Evolutionary conservation across 257 asterid genomes (phyloP).

Genomic region (Henckelia pumila): DNA sequence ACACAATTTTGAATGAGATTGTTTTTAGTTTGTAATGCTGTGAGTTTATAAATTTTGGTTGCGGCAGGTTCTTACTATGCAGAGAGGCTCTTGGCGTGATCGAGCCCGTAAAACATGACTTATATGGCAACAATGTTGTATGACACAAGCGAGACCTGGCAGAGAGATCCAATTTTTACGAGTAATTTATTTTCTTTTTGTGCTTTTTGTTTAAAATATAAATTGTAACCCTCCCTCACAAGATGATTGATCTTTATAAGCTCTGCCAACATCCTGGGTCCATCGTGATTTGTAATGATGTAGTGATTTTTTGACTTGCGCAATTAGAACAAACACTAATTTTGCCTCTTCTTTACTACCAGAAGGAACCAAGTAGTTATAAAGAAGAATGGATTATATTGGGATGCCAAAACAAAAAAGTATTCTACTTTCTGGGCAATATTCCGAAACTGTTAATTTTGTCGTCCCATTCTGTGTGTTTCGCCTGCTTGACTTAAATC

Average conservation of each 20-base stretch:
- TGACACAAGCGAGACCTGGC: background rate
- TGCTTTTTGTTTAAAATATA: too few species aligned
- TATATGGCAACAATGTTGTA: conserved; percentile 2
- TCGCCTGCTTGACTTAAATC: too few species aligned
- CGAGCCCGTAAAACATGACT: conserved; percentile 52
- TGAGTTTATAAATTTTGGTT: conserved; percentile 14
- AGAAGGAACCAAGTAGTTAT: too few species aligned
- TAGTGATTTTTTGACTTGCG: background rate
- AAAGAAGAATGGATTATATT: too few species aligned
- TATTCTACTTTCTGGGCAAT: too few species aligned
- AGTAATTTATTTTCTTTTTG: too few species aligned
- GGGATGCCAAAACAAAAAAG: too few species aligned
- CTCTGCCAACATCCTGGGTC: background rate
- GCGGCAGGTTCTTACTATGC: conserved; percentile 55
- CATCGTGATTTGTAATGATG: background rate
- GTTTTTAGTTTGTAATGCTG: background rate
- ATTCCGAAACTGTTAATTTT: too few species aligned
- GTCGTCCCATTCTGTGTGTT: too few species aligned
- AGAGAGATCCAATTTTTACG: background rate
- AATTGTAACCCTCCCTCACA: background rate
- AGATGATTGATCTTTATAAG: background rate
- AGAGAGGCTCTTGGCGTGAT: conserved; percentile 81
- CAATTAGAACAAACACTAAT: background rate
- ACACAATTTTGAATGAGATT: background rate
- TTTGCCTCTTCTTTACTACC: too few species aligned